phyloP scores from a whole-genome alignment of 495 filamentous ascomycete genomes.

The Platismatia glauca region DNA sequence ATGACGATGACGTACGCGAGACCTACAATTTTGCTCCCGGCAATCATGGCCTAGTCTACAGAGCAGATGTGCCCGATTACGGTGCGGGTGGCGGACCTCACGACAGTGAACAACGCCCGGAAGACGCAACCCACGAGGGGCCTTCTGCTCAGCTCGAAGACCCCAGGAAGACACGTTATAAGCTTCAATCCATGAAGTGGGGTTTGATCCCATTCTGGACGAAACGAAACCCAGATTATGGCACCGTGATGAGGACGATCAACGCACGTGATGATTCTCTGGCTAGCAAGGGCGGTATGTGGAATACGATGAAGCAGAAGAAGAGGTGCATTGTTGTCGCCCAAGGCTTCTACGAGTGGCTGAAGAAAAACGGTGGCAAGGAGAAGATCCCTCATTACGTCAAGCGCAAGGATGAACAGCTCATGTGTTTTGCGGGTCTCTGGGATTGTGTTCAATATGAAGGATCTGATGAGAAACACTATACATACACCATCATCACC shows the following conservation, averaged over 20 bases:
- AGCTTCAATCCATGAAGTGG: constrained; percentile 89
- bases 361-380: constrained; percentile 69
- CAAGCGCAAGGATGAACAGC: constrained; percentile 66
- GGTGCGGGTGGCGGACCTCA: constrained; percentile 36
- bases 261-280: constrained; percentile 93
- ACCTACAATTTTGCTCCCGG: constrained; percentile 92
- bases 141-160: constrained; percentile 19
- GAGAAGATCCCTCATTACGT: constrained; percentile 77
- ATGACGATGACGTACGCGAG: constrained; percentile 64
- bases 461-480: constrained; percentile 56
- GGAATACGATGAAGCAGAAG: constrained; percentile 78
- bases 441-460: constrained; percentile 86
- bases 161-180: constrained; percentile 49
- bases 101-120: constrained; percentile 20
- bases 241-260: constrained; percentile 73
- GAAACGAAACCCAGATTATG: constrained; percentile 68
- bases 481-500: constrained; percentile 88
- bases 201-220: constrained; percentile 90
- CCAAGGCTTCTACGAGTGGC: constrained; percentile 95
- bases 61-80: constrained; percentile 57
- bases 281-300: constrained; percentile 67
- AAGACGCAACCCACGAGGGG: constrained; percentile 16
- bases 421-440: constrained; percentile 86
- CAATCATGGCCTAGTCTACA: constrained; percentile 76
- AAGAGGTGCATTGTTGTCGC: constrained; percentile 82